Base-by-base conservation (phyloP, 768 basidiomycete species). In the Ramaria sp. region DNA sequence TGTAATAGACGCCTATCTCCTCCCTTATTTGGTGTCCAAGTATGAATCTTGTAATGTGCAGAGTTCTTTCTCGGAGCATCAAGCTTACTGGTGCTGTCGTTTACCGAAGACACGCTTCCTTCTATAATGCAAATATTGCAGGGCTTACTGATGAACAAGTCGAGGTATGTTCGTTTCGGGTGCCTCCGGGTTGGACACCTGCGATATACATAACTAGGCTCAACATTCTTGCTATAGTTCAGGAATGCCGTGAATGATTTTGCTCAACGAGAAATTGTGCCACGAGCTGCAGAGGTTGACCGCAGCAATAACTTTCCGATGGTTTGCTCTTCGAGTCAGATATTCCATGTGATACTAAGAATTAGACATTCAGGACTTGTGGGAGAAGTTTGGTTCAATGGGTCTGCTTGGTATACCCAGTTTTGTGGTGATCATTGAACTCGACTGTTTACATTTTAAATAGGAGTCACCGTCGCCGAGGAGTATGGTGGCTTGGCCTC, bases 311-410 rank as follows among this genome's bases (percentile, higher is more conserved):
- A 74, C 52, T 89, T 88, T 62, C 93, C 93, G 19, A 63, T 70
- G 59, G 90, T 91, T 65, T 33, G 15, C 33, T 15, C 37, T 33
- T 52, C 37, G 34, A 27, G 34, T 7, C 37, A 39, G 13, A 38
- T 7, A 17, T 33, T 31, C 22, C 22, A 7, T 30, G 24, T 30
- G 10, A 30, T 30, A 13, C 48, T 39, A 31, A 39, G 37, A 15
- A n/a, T 52, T 7, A 48, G 46, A 10, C 22, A 41, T 39, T 38
- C 64, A 92, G 88, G 83, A 88, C 66, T 72, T 95, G 41, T 92
- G 91, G 85, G 81, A 86, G 66, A 91, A 91, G 69, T 75, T 97
- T 47, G 91, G 93, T 4, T 78, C 80, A 20, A 95, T 98, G 93
- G 94, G 94, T 10, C 75, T 97, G 30, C 79, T 97, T 17, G 93